phyloP scores from a whole-genome alignment of 305 asterid genomes.

The Withania somnifera region DNA sequence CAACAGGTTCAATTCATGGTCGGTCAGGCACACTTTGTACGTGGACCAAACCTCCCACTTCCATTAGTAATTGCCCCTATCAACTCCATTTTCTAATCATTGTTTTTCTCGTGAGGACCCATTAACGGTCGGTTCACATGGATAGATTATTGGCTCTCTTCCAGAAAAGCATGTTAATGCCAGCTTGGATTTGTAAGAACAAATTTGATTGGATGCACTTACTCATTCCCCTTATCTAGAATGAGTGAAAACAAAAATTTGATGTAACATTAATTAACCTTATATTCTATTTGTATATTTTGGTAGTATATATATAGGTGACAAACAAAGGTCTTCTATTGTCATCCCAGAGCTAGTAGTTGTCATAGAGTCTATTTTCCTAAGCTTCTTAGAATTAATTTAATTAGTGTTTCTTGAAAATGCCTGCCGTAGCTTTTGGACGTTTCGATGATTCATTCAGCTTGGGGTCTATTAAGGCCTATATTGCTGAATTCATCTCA shows the following conservation, averaged over 20 bases:
- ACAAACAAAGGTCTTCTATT: not conserved
- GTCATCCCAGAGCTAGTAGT: not conserved
- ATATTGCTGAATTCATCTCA: constrained; percentile 88
- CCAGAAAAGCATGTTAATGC: constrained; percentile 3
- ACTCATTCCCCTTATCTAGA: too few species aligned
- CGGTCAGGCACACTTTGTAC: not conserved
- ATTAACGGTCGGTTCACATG: not conserved
- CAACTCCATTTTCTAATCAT: not conserved
- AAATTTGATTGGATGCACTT: not conserved
- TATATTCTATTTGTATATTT: not conserved
- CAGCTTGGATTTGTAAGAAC: not conserved
- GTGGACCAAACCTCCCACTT: not conserved
- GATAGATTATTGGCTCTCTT: not conserved
- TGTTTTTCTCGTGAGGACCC: not conserved
- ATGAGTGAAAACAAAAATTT: too few species aligned
- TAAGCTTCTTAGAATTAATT: too few species aligned
- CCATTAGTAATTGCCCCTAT: not conserved
- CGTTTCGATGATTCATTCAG: constrained; percentile 66
- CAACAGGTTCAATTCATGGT: too few species aligned
- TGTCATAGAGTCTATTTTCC: not conserved
- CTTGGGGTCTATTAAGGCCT: constrained; percentile 55
- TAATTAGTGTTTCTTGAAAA: constrained; percentile 3
- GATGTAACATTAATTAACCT: not conserved
- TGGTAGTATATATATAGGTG: not conserved
- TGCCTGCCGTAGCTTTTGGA: constrained; percentile 70